These are phyloP conservation scores for Pleurostoma richardsiae DNA, from an alignment of 2,329 filamentous ascomycete species.

Conservation along the genomic window DNA sequence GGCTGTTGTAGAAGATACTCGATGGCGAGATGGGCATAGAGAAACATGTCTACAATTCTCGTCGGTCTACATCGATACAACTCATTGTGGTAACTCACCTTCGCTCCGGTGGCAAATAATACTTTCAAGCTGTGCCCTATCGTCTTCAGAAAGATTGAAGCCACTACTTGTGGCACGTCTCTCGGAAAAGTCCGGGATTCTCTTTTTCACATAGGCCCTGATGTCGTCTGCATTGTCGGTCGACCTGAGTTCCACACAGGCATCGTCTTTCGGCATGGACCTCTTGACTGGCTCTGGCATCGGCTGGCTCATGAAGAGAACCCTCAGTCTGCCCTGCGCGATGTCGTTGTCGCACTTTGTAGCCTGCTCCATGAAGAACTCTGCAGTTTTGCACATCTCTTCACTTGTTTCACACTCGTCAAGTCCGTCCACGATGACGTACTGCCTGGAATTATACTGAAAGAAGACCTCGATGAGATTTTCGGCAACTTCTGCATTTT, in stretches of 20 bases:
- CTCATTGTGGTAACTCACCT: neutral
- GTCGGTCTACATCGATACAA: neutral
- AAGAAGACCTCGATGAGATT: slow-evolving; percentile 22
- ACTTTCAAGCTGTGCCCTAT: neutral
- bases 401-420: slow-evolving; percentile 30
- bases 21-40: neutral
- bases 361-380: slow-evolving; percentile 13
- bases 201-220: neutral
- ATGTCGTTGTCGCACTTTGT: slow-evolving; percentile 1
- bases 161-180: neutral
- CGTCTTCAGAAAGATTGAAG: neutral
- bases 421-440: slow-evolving; percentile 33
- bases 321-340: slow-evolving; percentile 12
- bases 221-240: neutral
- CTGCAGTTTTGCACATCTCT: slow-evolving; percentile 21
- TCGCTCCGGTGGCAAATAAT: neutral
- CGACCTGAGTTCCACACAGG: slow-evolving; percentile 13
- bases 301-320: slow-evolving; percentile 29
- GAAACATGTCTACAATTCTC: neutral
- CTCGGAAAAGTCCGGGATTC: neutral
- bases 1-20: neutral
- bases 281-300: slow-evolving; percentile 19
- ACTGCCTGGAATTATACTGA: slow-evolving; percentile 16
- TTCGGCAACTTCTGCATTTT: slow-evolving; percentile 14
- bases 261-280: slow-evolving; percentile 12